These are phyloP conservation scores for Pistacia atlantica DNA, from an alignment of 345 rosid species.

Conservation along the genomic window DNA sequence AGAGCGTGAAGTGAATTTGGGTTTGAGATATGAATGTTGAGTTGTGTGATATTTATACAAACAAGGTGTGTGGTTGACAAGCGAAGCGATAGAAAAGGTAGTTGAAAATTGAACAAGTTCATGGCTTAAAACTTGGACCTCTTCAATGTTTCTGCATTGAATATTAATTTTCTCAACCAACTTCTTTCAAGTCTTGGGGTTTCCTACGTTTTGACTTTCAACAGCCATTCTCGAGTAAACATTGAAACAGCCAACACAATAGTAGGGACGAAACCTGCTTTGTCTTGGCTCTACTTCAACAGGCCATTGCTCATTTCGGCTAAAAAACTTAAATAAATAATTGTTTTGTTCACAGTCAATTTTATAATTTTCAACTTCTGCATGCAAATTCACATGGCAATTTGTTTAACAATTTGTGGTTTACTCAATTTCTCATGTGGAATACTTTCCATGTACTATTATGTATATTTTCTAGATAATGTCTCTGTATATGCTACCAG, in stretches of 20 bases:
- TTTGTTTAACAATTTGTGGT: too few species aligned
- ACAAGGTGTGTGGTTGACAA: neutral
- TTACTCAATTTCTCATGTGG: too few species aligned
- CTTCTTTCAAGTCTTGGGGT: neutral
- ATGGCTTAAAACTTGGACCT: neutral
- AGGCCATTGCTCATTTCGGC: too few species aligned
- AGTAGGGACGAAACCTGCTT: too few species aligned
- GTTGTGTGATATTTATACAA: constrained; percentile 1
- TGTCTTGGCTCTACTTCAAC: too few species aligned
- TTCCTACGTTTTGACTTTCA: constrained; percentile 22
- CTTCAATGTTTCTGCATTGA: neutral
- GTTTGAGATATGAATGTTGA: neutral
- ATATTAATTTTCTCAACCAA: neutral
- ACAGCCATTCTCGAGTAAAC: constrained; percentile 14
- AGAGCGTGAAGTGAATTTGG: constrained; percentile 5
- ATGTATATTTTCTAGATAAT: too few species aligned
- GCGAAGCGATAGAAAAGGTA: constrained; percentile 14
- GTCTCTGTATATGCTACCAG: too few species aligned
- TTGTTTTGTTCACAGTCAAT: too few species aligned
- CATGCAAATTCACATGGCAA: too few species aligned
- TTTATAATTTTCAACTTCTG: too few species aligned
- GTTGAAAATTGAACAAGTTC: constrained; percentile 12
- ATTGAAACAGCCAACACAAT: neutral
- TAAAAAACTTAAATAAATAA: neutral
- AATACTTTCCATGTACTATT: too few species aligned